A percentile compares a stretch with the other conserved stretches of the same genome.
Evolutionary conservation across 169 alveolate genomes (phyloP).

Genomic region (Cryptosporidium meleagridis): DNA sequence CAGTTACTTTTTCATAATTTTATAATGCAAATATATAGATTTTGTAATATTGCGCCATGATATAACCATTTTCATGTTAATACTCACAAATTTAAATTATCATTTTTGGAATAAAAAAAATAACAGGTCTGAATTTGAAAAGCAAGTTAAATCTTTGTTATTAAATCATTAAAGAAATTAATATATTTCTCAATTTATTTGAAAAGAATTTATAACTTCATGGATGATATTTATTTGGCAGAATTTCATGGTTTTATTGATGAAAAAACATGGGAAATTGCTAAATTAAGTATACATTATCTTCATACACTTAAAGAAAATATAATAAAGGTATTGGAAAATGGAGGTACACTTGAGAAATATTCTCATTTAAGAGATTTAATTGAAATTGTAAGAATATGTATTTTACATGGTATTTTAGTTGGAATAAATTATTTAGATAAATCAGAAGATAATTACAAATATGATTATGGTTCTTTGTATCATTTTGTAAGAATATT

Average conservation of each 20-base stretch:
- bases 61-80: slow-evolving; percentile 1
- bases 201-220: background rate
- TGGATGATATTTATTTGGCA: slow-evolving; percentile 69
- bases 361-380: slow-evolving; percentile 63
- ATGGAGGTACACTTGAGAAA: slow-evolving; percentile 29
- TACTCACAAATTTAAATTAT: background rate
- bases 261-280: slow-evolving; percentile 55
- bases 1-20: slow-evolving; percentile 47
- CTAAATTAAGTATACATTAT: slow-evolving; percentile 45
- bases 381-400: slow-evolving; percentile 57
- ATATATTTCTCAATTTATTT: no score
- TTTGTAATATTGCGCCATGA: background rate
- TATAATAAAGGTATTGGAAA: background rate
- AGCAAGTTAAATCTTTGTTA: background rate
- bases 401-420: slow-evolving; percentile 58
- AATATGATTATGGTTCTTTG: slow-evolving; percentile 9
- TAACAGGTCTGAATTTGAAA: background rate
- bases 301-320: slow-evolving; percentile 6
- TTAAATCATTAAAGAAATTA: no score
- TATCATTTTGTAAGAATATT: slow-evolving; percentile 63
- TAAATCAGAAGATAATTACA: background rate
- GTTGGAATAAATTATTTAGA: slow-evolving; percentile 9
- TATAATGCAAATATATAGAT: slow-evolving; percentile 55
- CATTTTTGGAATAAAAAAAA: background rate
- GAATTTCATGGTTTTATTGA: slow-evolving; percentile 73